These are phyloP conservation scores for Priceomyces carsonii DNA, from an alignment of 805 yeast species.

Conservation along the genomic window DNA sequence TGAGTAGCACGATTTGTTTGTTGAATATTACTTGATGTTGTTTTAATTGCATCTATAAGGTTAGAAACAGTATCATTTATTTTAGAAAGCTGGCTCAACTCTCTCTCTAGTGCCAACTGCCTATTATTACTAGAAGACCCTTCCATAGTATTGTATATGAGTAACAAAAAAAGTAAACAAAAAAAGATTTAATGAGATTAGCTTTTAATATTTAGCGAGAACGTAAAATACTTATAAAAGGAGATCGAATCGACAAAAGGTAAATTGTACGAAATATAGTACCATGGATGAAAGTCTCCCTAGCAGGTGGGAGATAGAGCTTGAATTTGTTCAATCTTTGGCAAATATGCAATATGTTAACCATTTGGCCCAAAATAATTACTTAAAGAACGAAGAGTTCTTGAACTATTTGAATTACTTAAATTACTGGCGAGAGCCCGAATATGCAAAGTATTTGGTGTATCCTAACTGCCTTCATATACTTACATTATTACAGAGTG, in stretches of 20 bases:
- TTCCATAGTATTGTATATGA: background rate
- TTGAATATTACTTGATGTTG: constrained; percentile 28
- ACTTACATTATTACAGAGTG: constrained; percentile 58
- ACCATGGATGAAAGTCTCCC: constrained; percentile 45
- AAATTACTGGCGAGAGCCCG: constrained; percentile 81
- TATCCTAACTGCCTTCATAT: constrained; percentile 90
- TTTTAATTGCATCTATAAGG: constrained; percentile 28
- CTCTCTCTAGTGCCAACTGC: constrained; percentile 24
- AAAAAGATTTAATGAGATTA: no score
- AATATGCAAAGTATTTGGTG: constrained; percentile 67
- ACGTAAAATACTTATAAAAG: background rate
- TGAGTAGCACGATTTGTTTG: constrained; percentile 43
- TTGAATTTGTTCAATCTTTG: constrained; percentile 92
- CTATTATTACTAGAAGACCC: constrained; percentile 7
- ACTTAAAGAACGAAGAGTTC: constrained; percentile 70
- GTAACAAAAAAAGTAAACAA: no score
- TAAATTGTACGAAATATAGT: no score
- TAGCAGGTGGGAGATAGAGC: constrained; percentile 83
- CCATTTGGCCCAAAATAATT: constrained; percentile 81
- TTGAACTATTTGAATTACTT: constrained; percentile 75
- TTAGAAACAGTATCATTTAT: constrained; percentile 33
- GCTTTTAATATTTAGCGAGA: constrained; percentile 1
- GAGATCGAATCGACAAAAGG: background rate
- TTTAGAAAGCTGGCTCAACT: constrained; percentile 29
- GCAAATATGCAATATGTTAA: constrained; percentile 88